Base-by-base conservation (phyloP, 1,139 yeast genomes). In the Saccharomyces hybrid region DNA sequence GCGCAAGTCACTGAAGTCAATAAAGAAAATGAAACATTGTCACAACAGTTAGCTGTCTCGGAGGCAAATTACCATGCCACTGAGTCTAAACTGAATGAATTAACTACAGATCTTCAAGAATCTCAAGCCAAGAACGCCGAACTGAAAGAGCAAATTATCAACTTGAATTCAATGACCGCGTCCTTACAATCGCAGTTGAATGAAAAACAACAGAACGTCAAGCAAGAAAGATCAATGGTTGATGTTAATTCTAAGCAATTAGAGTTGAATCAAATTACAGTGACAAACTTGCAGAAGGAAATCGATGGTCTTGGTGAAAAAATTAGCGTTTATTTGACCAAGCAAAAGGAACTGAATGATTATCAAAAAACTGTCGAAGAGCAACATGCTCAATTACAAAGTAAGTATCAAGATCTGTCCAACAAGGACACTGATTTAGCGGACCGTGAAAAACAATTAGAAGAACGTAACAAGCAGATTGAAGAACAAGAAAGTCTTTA, bases 1-100 rank as follows among this genome's bases (percentile, higher is more conserved):
- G 70, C 76, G 4, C 76, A 79, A 50, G 75, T 89, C 60, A 73
- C 74, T 9, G 70, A 78, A 23, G 82, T 91, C 1, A 82, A 79
- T 54, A 80, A 78, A 57, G 97, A 90, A 65, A 79, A 86, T 11
- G 88, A 84, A 58, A 80, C 83, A 52, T 76, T 91, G 60, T 78
- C 87, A 63, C 82, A 88, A 52, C 95, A 91, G 63, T 77, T 88
- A 2, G 82, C 90, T 0, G 78, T 88, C 50, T 80, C 90, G 1
- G 96, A 91, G 68, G 96, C 96, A 7, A 86, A 83, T 60, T 80
- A 82, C 61, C 86, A 87, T 65, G 84, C 89, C 11, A 79, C 87
- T 49, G 86, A 88, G 56, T 67, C 83, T 0, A 84, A 88, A 61
- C 77, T 86, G 61, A 83, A 82, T 59, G 81, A 80, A 52, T 75